Evolutionary conservation across 495 filamentous ascomycete species (phyloP), one percentile per base, ranked within the genome.

Genomic region (Aspergillus cristatus): DNA sequence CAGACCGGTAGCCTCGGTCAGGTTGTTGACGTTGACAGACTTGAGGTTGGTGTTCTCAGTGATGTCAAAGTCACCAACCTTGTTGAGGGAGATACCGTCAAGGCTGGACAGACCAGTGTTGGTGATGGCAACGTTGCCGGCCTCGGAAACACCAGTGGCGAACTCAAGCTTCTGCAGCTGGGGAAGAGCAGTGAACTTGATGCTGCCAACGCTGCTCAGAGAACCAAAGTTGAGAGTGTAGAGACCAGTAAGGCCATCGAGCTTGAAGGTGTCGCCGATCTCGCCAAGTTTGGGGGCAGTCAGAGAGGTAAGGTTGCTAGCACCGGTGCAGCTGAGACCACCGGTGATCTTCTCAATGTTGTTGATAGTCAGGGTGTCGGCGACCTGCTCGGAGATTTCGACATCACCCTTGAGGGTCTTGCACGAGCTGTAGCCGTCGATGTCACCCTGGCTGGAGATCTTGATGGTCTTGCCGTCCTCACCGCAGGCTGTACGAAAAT

Each of bases 31-130:
- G 53, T 79, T 75, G 65, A 88, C 81, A 28, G 61, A 68, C 50
- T 72, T 69, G 43, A 94, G 62, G 41, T 73, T 70, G 25, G 57
- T 63, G 75, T 94, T 94, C 72, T 90, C 88, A 69, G 84, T 80
- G 67, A 94, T 75, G 48, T 86, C 65, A 56, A 93, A 73, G 30
- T 54, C 63, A 14, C 62, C 64, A 18, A 82, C 70, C 17, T 63
- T 69, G 35, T 71, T 47, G 41, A 96, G 67, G 54, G 84, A 79
- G 58, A 99, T 82, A 59, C 85, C 86, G 43, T 79, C 61, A 25
- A 99, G 72, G 42, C 63, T 72, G 53, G 56, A 68, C 42, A 97
- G 73, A 54, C 76, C 71, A 37, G 93, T 97, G 67, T 97, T 88
- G 54, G 76, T 73, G 60, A 99, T 87, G 24, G 58, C 54, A 35